Evolutionary conservation across 345 rosid genomes (phyloP), one percentile per base, ranked within the genome.

Genomic region (Lumnitzera littorea): DNA sequence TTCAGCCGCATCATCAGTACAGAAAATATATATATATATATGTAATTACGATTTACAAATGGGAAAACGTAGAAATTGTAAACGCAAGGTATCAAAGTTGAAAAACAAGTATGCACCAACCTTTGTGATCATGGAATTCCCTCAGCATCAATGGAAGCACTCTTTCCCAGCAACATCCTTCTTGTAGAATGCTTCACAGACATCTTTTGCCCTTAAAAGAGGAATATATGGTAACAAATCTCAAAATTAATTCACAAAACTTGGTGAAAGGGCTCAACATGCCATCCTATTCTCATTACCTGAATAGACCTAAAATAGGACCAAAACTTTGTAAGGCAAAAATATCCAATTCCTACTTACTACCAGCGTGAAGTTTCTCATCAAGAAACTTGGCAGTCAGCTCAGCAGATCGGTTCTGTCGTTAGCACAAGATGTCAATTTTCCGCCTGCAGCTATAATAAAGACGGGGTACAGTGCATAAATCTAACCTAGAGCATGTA

Each of bases 151-250:
- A 94, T 90, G 46, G 97, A 94, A 70, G 99, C 99, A 73, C 99
- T 94, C 77, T 94, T 94, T 27, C 97, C 96, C 77, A 94, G 99
- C 97, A 67, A 94, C 96, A 82, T 90, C 97, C 80, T 94, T 94
- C 85, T 94, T 90, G 62, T 94, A 90, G 70, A 94, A 94, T 69
- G 97, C 97, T 79, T 94, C 99, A 64, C 88, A 94, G 29, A 90
- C 99, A 79, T 94, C 99, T 63, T 20, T 94, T 94, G 41, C 97
- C 99, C 99, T 94, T 68, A n/a, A 41, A 76, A 43, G 24, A 54
- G 17, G 24, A 31, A 60, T 10, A 49, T 17, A 23, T 56, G 56
- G n/a, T n/a, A n/a, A 55, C 15, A 27, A 57, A 23, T 15, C 3
- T 17, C 4, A 27, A 46, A 49, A 50, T 12, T 24, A 16, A 14